Base-by-base conservation (phyloP, 306 rosid species). In the Trichosanthes cucumerina region DNA sequence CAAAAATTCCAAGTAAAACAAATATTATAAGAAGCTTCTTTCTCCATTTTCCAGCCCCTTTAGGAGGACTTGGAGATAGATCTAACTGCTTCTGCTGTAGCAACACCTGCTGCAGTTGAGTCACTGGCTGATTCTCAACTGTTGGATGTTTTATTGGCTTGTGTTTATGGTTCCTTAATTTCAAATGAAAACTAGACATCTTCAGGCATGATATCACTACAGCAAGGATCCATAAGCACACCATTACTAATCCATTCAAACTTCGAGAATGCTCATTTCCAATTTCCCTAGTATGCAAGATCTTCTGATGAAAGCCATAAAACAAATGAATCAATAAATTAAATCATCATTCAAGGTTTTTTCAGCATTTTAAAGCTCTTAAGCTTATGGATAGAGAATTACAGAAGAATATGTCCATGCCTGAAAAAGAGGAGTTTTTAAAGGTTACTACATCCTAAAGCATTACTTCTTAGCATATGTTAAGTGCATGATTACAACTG, bases 21-120 rank as follows among this genome's bases (percentile, higher is more conserved):
- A 88, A 85, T 54, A 91, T 33, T 47, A 82, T 73, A 31, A 95
- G 86, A 26, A 91, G 81, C 70, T 58, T 89, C 81, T 84, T 91
- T 83, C 97, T 84, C 98, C 97, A 89, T 74, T 86, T 88, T 62
- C 91, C 93, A 80, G 88, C 88, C 83, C 88, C 84, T 81, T 85
- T 87, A 53, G 87, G 87, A 77, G 89, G 84, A 80, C 81, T 77
- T 47, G 64, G 65, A 56, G 50, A 43, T 75, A 46, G 82, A 71
- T 82, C 87, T 80, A 77, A 87, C 80, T 75, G 84, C 86, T 79
- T 87, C 54, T 80, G 85, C 46, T 64, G 49, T 19, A 50, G 57
- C 44, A 77, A 43, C 24, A 64, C 74, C 75, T 81, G 75, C 53
- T 74, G 57, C 68, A 79, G 78, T 34, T 68, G 59, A 54, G 70